Evolutionary conservation across 345 rosid genomes (phyloP), one percentile per base, ranked within the genome.

Genomic region (Lepidium sativum): DNA sequence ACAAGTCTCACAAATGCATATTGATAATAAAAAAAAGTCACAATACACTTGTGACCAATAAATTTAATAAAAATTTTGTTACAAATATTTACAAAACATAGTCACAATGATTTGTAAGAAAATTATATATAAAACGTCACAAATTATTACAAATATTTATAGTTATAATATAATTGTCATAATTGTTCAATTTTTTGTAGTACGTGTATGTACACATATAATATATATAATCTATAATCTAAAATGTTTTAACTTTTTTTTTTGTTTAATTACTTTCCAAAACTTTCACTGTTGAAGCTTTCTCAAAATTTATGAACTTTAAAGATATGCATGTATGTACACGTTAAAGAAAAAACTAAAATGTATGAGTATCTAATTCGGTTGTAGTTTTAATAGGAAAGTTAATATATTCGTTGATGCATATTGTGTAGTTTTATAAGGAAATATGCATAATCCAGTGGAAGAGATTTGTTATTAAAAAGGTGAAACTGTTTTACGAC

Each of bases 361-460:
- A 39, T 40, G 21, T 41, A 40, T 4, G 6, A 31, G 8, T 41
- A 68, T 27, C 39, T 49, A 40, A 61, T 34, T 70, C 44, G 54
- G 41, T 44, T 35, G 17, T 17, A 53, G 16, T 54, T 35, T 44
- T 2, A 15, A 12, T 53, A 11, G 15, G 45, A 60, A 60, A 52
- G 39, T 60, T 23, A 44, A 71, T 55, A 55, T 44, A 43, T 70
- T 63, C 64, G 41, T 14, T 62, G 13, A 34, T 17, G 68, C 41
- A 16, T 20, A 54, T 18, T 55, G 69, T 48, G 23, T 49, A 54
- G 58, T 57, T 54, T 39, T 58, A 39, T 63, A 16, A 10, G 49
- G 58, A 53, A 70, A 54, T n/a, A 25, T 63, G 37, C 15, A 15
- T 63, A 71, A 18, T 63, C 20, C 20, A 55, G 21, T 63, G 75